Base-by-base conservation (phyloP, 305 asterid genomes). In the Fraxinus nigra region DNA sequence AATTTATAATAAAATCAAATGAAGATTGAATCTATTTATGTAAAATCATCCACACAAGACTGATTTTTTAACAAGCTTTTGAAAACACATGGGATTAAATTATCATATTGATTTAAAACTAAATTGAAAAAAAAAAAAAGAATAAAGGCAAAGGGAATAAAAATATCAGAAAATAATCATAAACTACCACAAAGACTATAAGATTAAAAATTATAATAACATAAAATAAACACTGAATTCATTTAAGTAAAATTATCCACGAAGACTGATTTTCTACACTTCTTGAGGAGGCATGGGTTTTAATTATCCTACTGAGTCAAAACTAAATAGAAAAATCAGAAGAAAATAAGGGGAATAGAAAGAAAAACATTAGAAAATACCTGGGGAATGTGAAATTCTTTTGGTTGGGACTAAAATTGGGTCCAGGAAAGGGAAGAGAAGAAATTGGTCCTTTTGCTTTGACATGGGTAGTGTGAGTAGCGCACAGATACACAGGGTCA, bases 361-460 rank as follows among this genome's bases (percentile, higher is more conserved):
- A 16, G 43, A 73, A 81, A 38, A 59, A 56, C 7, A 7, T 3
- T 0, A 75, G 63, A 16, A 75, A 34, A 26, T 6, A 3, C 92
- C 93, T 89, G 78, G 88, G 70, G 24, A 78, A 77, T 37, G 86
- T 43, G 61, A 83, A 81, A 63, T 76, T 75, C 67, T 76, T 79
- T 56, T 56, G 77, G 51, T 70, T 72, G 34, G 77, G 30, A 35
- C 67, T 74, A 28, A 85, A 76, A 82, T 84, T 87, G 40, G 89
- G 87, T 76, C 35, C 82, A 56, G 87, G 78, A 78, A 35, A 76
- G 30, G 80, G 80, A 83, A 78, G 59, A 73, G 84, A 87, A 46
- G 82, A 78, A 75, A 56, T 43, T 78, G 86, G 79, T 24, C 74
- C 43, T 51, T 34, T 83, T 67, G 37, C 46, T 81, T 76, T 79